phyloP scores from a whole-genome alignment of 148 eudicot genomes.

The Silene latifolia region DNA sequence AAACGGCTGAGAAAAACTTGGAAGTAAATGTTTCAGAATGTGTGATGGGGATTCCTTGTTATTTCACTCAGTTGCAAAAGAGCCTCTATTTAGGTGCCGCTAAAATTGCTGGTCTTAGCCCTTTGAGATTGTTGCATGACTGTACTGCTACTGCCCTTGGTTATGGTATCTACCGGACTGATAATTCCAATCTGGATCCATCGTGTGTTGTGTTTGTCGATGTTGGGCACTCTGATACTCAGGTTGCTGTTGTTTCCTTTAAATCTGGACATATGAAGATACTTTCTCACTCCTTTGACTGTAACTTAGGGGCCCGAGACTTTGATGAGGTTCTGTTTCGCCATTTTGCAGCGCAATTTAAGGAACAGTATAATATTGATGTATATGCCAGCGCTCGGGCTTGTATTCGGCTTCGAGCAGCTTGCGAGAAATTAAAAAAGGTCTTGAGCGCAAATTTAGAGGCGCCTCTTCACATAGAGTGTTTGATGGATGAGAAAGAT shows the following conservation, averaged over 20 bases:
- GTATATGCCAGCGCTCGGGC: constrained; percentile 69
- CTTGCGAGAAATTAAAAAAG: constrained; percentile 92
- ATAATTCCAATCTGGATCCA: constrained; percentile 38
- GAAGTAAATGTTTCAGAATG: constrained; percentile 49
- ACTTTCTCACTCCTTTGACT: constrained; percentile 72
- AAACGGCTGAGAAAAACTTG: constrained; percentile 64
- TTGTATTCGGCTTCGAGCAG: constrained; percentile 68
- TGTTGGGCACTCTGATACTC: constrained; percentile 91
- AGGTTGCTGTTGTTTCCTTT: constrained; percentile 68
- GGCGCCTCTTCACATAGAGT: constrained; percentile 88
- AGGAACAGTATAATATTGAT: constrained; percentile 63
- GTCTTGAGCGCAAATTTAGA: constrained; percentile 90
- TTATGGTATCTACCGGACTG: constrained; percentile 87
- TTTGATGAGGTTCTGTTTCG: constrained; percentile 85
- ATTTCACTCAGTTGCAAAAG: constrained; percentile 72
- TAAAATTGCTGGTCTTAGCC: constrained; percentile 63
- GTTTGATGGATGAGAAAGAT: constrained; percentile 97
- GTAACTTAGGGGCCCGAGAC: constrained; percentile 85
- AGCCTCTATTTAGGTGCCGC: constrained; percentile 72
- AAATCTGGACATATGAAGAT: constrained; percentile 61
- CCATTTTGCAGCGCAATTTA: constrained; percentile 68
- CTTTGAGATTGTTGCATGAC: constrained; percentile 81
- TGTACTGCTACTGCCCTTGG: constrained; percentile 91
- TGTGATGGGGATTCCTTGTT: constrained; percentile 83
- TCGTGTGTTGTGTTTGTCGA: constrained; percentile 73